Evolutionary conservation across 495 filamentous ascomycete genomes (phyloP).

Genomic region (Hypoxylon fuscum): DNA sequence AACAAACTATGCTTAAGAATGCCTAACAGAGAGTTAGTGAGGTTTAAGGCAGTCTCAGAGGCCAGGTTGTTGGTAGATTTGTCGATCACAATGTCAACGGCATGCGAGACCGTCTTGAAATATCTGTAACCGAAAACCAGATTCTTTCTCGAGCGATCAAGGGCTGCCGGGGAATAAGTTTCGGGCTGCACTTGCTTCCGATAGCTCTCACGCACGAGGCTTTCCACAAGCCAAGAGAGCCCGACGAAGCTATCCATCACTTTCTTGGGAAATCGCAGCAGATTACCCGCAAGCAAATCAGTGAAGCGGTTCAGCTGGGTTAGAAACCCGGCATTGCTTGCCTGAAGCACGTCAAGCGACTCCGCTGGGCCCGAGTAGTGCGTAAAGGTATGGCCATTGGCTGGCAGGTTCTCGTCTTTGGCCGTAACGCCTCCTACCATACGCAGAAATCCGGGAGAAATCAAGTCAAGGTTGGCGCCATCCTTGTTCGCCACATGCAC

Average conservation of each 20-base stretch:
- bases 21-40: conserved; percentile 47
- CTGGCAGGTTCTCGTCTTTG: conserved; percentile 25
- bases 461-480: conserved; percentile 27
- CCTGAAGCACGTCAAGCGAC: conserved; percentile 37
- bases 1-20: conserved; percentile 55
- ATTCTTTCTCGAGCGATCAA: conserved; percentile 38
- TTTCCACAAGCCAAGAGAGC: conserved; percentile 45
- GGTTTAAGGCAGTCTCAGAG: conserved; percentile 52
- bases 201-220: conserved; percentile 43
- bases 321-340: conserved; percentile 25
- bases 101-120: conserved; percentile 52
- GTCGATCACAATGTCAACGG: conserved; percentile 54
- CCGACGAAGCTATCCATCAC: conserved; percentile 53
- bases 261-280: conserved; percentile 51
- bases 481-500: conserved; percentile 16
- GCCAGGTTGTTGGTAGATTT: conserved; percentile 58
- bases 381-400: conserved; percentile 20
- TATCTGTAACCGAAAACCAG: conserved; percentile 48
- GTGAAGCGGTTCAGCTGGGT: conserved; percentile 40
- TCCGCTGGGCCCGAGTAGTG: conserved; percentile 16
- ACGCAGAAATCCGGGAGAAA: conserved; percentile 41
- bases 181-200: conserved; percentile 28
- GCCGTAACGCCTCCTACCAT: conserved; percentile 21
- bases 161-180: background rate
- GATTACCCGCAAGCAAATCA: conserved; percentile 40